These are phyloP conservation scores for Metarhizium rileyi DNA, from an alignment of 2,329 filamentous ascomycete species.

Conservation along the genomic window DNA sequence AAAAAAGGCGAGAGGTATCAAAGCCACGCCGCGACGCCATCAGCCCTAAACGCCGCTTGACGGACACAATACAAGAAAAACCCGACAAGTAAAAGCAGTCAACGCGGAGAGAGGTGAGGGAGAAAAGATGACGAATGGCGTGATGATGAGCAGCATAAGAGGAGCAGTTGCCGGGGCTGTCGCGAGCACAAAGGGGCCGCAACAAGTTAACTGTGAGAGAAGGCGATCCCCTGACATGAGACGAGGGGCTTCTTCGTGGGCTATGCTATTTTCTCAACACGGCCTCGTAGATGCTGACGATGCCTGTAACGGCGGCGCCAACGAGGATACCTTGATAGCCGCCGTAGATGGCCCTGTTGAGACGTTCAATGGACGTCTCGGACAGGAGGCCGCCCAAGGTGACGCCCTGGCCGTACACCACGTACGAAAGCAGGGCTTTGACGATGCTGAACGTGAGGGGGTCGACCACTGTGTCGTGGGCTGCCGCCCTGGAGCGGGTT, in stretches of 20 bases:
- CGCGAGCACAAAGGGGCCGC: too few species aligned
- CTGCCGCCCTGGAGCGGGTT: constrained; percentile 30
- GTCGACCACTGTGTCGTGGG: constrained; percentile 57
- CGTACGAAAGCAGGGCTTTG: constrained; percentile 73
- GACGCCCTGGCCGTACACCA: constrained; percentile 64
- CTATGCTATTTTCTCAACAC: constrained; percentile 64
- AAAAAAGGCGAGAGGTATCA: constrained; percentile 17
- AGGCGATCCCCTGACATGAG: too few species aligned
- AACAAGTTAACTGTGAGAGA: too few species aligned
- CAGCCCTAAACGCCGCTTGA: constrained; percentile 20
- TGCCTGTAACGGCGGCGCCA: constrained; percentile 55
- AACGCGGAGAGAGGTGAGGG: neutral
- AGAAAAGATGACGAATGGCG: neutral
- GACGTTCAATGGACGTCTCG: constrained; percentile 47
- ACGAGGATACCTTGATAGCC: constrained; percentile 62
- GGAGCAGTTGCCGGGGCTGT: too few species aligned
- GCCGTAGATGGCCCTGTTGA: constrained; percentile 59
- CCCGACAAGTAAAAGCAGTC: constrained; percentile 4
- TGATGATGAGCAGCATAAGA: too few species aligned
- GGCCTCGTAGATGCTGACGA: constrained; percentile 69
- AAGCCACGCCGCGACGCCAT: constrained; percentile 19
- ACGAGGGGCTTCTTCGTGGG: constrained; percentile 1
- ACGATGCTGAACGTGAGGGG: constrained; percentile 83
- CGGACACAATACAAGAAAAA: neutral
- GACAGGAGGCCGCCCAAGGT: constrained; percentile 54